A percentile compares a stretch with the other conserved stretches of the same genome.
Conservation (phyloP, 495 filamentous ascomycete species). For the Cercophora samala region DNA sequence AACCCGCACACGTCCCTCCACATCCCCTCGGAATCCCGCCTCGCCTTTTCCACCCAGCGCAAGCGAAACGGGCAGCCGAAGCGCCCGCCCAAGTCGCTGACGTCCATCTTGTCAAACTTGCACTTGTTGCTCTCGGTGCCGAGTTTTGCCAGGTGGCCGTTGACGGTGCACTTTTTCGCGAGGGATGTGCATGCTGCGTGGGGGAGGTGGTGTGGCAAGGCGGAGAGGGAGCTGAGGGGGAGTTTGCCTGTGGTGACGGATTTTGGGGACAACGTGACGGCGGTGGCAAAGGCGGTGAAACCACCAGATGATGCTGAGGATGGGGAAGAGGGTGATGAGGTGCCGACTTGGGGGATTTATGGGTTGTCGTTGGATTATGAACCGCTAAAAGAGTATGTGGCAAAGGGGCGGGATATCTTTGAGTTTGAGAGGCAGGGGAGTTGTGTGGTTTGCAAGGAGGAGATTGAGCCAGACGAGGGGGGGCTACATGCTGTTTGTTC, state of each 20-base stretch:
- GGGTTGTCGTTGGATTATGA: slow-evolving; percentile 65
- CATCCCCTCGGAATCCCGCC: slow-evolving; percentile 57
- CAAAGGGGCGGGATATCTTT: slow-evolving; percentile 65
- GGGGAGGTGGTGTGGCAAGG: slow-evolving; percentile 56
- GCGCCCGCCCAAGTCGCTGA: slow-evolving; percentile 56
- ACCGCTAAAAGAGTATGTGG: slow-evolving; percentile 61
- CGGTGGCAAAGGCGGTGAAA: not conserved
- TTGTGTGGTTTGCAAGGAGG: slow-evolving; percentile 62
- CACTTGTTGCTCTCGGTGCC: slow-evolving; percentile 73
- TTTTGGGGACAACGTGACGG: slow-evolving; percentile 27
- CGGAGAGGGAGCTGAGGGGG: slow-evolving; percentile 44
- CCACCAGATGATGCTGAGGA: too few species aligned
- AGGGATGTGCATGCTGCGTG: slow-evolving; percentile 65
- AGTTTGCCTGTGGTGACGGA: slow-evolving; percentile 58
- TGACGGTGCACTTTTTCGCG: slow-evolving; percentile 75
- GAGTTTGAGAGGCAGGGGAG: slow-evolving; percentile 53
- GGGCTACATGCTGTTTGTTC: slow-evolving; percentile 69
- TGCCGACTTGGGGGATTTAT: slow-evolving; percentile 44
- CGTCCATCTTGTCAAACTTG: slow-evolving; percentile 66
- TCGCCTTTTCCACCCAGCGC: slow-evolving; percentile 37
- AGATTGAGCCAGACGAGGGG: slow-evolving; percentile 46
- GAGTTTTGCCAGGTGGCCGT: slow-evolving; percentile 78
- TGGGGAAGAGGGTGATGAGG: slow-evolving; percentile 10
- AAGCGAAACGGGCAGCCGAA: slow-evolving; percentile 45
- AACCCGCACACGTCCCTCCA: slow-evolving; percentile 74